Evolutionary conservation across 1,284 basidiomycete species (phyloP).

Genomic region (Cryptococcus neoformans): DNA sequence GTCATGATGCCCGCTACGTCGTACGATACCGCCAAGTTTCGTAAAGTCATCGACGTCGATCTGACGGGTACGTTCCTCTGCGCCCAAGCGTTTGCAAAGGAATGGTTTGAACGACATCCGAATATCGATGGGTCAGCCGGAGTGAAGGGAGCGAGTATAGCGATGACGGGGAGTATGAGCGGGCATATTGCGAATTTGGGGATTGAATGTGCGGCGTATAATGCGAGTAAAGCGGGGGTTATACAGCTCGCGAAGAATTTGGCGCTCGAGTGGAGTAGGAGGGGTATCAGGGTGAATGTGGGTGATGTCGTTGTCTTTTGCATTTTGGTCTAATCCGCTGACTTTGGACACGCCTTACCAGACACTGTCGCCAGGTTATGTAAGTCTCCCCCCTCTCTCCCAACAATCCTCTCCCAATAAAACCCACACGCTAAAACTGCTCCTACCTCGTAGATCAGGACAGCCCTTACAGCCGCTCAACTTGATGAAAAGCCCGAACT

Average conservation of each 20-base stretch:
- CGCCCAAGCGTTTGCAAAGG: slow-evolving; percentile 25
- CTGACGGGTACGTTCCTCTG: slow-evolving; percentile 43
- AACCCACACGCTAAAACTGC: too few species aligned
- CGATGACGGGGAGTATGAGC: slow-evolving; percentile 81
- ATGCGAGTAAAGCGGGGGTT: slow-evolving; percentile 30
- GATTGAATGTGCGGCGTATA: slow-evolving; percentile 47
- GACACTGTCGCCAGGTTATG: neutral
- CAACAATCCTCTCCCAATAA: too few species aligned
- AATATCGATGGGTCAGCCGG: slow-evolving; percentile 50
- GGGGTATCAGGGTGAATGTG: slow-evolving; percentile 81
- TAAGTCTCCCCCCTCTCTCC: neutral
- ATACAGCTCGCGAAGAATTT: slow-evolving; percentile 57
- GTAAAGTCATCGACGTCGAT: slow-evolving; percentile 71
- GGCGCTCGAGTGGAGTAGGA: slow-evolving; percentile 75
- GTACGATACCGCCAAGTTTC: slow-evolving; percentile 67
- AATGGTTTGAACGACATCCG: slow-evolving; percentile 18
- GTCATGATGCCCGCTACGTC: slow-evolving; percentile 63
- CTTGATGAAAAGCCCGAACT: slow-evolving; percentile 32
- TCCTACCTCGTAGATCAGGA: slow-evolving; percentile 58
- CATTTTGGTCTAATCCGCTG: slow-evolving; percentile 50
- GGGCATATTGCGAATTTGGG: slow-evolving; percentile 70
- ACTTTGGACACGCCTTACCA: neutral
- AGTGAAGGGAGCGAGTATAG: slow-evolving; percentile 70
- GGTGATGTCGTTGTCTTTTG: slow-evolving; percentile 61
- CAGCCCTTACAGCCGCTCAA: slow-evolving; percentile 44